These are phyloP conservation scores for Pythium vanterpoolii DNA, from an alignment of 352 stramenopile genomes.

Conservation along the genomic window DNA sequence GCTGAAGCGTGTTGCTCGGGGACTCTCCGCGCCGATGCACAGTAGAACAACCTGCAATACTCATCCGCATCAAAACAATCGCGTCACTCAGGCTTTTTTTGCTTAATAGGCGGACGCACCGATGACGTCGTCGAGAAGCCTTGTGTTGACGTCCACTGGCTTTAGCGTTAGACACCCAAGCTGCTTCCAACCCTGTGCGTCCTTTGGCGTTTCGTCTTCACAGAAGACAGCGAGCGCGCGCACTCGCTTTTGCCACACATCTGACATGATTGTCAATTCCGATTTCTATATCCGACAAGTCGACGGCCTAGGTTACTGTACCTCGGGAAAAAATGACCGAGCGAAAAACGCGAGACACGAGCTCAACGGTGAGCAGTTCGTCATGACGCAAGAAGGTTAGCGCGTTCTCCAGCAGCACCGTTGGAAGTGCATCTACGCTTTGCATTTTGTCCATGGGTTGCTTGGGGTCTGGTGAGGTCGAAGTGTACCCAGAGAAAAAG, in stretches of 20 bases:
- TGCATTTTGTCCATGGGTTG: not conserved
- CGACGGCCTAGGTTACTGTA: not conserved
- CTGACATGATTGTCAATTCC: not conserved
- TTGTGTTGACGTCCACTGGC: not conserved
- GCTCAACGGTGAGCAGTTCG: not conserved
- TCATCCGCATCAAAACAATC: not conserved
- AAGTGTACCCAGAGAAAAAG: not conserved
- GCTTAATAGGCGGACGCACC: not conserved
- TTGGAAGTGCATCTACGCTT: not conserved
- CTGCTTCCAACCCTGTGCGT: not conserved
- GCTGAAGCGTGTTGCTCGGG: not conserved
- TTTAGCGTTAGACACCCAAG: slow-evolving; percentile 1
- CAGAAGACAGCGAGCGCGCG: not conserved
- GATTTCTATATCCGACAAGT: not conserved
- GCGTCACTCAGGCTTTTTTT: not conserved
- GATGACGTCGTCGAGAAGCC: not conserved
- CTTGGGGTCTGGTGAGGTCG: too few species aligned
- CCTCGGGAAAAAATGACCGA: not conserved
- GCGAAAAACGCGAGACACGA: not conserved
- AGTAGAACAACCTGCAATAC: not conserved
- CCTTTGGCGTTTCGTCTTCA: not conserved
- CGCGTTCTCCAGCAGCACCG: not conserved
- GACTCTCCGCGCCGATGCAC: not conserved
- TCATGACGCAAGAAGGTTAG: not conserved
- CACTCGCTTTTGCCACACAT: not conserved